A percentile compares a stretch with the other conserved stretches of the same genome.
phyloP scores from a whole-genome alignment of 2,329 filamentous ascomycete species.

The Fusarium sp. region DNA sequence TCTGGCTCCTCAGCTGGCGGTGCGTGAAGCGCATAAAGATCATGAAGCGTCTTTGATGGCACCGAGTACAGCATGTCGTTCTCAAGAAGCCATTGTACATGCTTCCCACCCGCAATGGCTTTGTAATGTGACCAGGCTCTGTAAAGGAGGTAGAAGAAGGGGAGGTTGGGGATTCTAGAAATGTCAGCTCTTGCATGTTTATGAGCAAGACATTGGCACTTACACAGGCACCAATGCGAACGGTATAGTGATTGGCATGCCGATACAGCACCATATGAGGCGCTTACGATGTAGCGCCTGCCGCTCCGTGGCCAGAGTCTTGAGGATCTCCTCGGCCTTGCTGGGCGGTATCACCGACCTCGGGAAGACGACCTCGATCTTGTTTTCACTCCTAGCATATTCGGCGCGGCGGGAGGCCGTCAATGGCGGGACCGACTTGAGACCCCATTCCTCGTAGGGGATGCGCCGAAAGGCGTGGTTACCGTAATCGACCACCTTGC shows the following conservation, averaged over 20 bases:
- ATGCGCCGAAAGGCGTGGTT: constrained; percentile 89
- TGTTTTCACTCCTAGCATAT: constrained; percentile 39
- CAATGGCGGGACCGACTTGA: constrained; percentile 92
- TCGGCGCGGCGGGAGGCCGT: constrained; percentile 70
- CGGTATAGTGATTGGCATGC: constrained; percentile 86
- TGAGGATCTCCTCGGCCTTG: constrained; percentile 74
- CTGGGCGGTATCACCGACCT: constrained; percentile 73
- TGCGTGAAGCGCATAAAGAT: constrained; percentile 72
- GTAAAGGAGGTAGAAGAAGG: constrained; percentile 96
- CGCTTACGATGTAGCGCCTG: constrained; percentile 81
- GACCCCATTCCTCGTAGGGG: constrained; percentile 96
- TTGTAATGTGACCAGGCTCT: constrained; percentile 93
- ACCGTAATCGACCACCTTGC: constrained; percentile 84
- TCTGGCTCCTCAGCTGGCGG: constrained; percentile 33
- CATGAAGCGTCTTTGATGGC: constrained; percentile 78
- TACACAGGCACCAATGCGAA: constrained; percentile 89
- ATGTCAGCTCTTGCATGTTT: neutral
- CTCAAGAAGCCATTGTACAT: constrained; percentile 83
- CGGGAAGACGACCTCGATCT: constrained; percentile 83
- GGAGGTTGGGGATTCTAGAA: constrained; percentile 85
- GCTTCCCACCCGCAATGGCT: constrained; percentile 85
- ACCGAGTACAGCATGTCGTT: constrained; percentile 76
- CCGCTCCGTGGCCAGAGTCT: constrained; percentile 80
- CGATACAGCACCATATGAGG: constrained; percentile 83
- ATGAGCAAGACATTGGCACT: constrained; percentile 51